Evolutionary conservation across 176 grass and related monocot species (phyloP), one percentile per base, ranked within the genome.

Genomic region (Microstegium vimineum): DNA sequence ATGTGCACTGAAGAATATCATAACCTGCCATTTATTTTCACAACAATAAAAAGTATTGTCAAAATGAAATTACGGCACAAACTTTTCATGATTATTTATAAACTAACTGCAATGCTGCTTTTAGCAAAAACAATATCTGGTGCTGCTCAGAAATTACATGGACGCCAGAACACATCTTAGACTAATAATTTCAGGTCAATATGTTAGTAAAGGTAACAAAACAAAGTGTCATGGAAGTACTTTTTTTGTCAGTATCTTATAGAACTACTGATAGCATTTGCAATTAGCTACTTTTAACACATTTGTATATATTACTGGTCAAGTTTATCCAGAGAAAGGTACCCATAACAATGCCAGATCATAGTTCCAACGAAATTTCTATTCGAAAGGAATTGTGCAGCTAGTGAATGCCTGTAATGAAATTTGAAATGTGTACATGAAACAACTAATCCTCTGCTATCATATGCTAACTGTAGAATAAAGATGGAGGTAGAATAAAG

Each of bases 1-100:
- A 90, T 99, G 97, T 72, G 97, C 89, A 75, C 97, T 94, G 72
- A 96, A 99, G 91, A 99, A 96, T 94, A 99, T 90, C 93, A 90
- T 98, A 82, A 91, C 95, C 95, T 97, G 52, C 22, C 75, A 67
- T 86, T 41, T 13, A n/a, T 69, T 68, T 73, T 60, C 27, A 63
- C 7, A 76, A 75, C 41, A 84, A 80, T 49, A 27, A 64, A 83
- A 84, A 36, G 6, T 37, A 66, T 71, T 65, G 18, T 84, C 25
- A 84, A 27, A 79, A 42, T 36, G 35, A 76, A 37, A 84, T 49
- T 45, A 34, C 10, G 18, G 31, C 16, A 26, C 8, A 46, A 45
- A 5, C 41, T 15, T 74, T 15, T 3, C 25, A 75, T 66, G 26
- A 54, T 32, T 66, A 80, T 66, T 33, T 56, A 32, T 18, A 63